Evolutionary conservation across 1,284 basidiomycete species (phyloP), one percentile per base, ranked within the genome.

Genomic region (Boletellus sp.): DNA sequence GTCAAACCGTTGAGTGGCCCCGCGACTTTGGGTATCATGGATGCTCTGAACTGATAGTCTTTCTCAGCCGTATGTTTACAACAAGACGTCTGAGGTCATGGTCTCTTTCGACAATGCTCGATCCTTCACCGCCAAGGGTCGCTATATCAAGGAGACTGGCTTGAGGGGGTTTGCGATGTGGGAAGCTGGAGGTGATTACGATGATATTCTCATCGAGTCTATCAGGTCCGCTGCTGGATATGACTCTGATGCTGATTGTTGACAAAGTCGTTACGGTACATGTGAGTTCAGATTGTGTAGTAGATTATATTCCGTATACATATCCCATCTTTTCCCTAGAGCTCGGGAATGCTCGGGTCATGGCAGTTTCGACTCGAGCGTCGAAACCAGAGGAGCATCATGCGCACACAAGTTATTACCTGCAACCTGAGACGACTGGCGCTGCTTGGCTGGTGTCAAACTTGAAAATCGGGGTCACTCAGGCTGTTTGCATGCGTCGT

Each of bases 51-150:
- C 48, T 52, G 33, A 49, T 39, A 13, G 32, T 16, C 13, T 22
- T 18, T 35, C 49, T 12, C 33, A 75, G 74, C 75, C 75, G 8
- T 78, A 71, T 54, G 69, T 77, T 12, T 78, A 77, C 61, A 71
- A 76, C 53, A 54, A 28, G 24, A 41, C 45, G 8, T 51, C 50
- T 11, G 32, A 71, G 44, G 69, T 73, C 26, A 68, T 71, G 66
- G 57, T 73, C 18, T 66, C 68, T 1, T 73, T 63, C 44, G 68
- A 72, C 50, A 60, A 72, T 51, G 61, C 71, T n/a, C 51, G 58
- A 59, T 76, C 82, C 0, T 83, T 83, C 58, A 60, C 72, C 24
- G 78, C 76, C 35, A 85, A 85, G 65, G 83, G 81, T 10, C 58
- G 64, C 2, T 82, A 73, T 63, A 78, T 83, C 59, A 69, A 70